Evolutionary conservation across 2,329 filamentous ascomycete species (phyloP), one percentile per base, ranked within the genome.

Genomic region (Gremmenia infestans): DNA sequence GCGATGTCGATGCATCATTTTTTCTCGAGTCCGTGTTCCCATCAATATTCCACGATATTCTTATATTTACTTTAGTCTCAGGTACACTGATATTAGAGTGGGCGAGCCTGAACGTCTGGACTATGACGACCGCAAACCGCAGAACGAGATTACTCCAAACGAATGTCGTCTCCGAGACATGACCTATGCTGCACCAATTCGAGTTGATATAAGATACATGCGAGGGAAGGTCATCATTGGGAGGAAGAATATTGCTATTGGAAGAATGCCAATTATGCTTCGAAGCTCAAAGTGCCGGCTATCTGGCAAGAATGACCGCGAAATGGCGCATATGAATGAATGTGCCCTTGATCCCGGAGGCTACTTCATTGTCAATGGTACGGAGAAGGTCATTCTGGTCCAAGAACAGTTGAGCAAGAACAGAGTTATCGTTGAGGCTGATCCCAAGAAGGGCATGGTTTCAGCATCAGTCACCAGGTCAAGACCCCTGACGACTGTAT

Each of bases 351-450:
- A 99, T 69, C 94, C 95, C 0, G 94, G 94, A 60, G 94, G 94
- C 52, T 99, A 99, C 72, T 99, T 99, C 68, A 94, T 99, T 67
- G 91, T 97, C 63, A 91, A 93, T 66, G 94, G 94, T 48, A 97
- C 95, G 19, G 94, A 99, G 72, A 99, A 99, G 77, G 94, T 99
- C 65, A 99, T 99, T 68, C 77, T 99, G 45, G 95, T 99, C 14
- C 94, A 99, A 72, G 95, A 99, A 70, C 94, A 99, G 74, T 78
- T 99, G 70, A 99, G 94, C 81, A 99, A 99, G 81, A 99, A 99
- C 73, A 86, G 94, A 76, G 89, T 99, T 67, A 97, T 99, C 70
- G 93, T 99, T 15, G 95, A 99, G 73, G 87, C 90, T 54, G 89
- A 93, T 66, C 81, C 87, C 52, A 96, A 96, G 75, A 97, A 97